phyloP scores from a whole-genome alignment of 352 stramenopile genomes.

The Pythium aristosporum region DNA sequence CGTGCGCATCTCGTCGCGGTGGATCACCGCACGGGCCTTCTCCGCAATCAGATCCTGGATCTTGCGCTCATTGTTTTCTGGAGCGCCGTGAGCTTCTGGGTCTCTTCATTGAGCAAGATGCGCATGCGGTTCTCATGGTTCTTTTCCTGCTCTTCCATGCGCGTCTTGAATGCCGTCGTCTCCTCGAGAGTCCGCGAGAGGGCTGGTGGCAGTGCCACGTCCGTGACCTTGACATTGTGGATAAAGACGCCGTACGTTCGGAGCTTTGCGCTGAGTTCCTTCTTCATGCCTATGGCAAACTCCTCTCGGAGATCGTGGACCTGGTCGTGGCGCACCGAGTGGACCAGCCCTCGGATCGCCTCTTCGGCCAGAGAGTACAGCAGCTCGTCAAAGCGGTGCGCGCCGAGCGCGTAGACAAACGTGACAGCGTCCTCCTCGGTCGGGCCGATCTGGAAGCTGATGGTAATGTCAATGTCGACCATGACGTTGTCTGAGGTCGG shows the following conservation, averaged over 20 bases:
- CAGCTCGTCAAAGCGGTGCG: constrained; percentile 82
- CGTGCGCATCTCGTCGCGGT: constrained; percentile 76
- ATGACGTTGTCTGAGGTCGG: constrained; percentile 87
- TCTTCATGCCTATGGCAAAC: constrained; percentile 84
- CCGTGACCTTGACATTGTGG: constrained; percentile 88
- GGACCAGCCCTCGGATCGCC: constrained; percentile 73
- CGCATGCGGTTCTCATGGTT: constrained; percentile 87
- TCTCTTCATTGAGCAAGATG: constrained; percentile 85
- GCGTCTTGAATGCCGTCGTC: constrained; percentile 84
- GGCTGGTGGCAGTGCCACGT: constrained; percentile 65
- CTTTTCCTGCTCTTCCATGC: constrained; percentile 89
- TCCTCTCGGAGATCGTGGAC: constrained; percentile 81
- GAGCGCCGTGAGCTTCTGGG: constrained; percentile 75
- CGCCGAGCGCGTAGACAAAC: constrained; percentile 83
- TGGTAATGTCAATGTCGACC: constrained; percentile 86
- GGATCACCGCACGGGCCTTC: constrained; percentile 68
- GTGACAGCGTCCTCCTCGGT: constrained; percentile 72
- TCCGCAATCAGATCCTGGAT: constrained; percentile 73
- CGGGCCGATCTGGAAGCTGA: constrained; percentile 86
- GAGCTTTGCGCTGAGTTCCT: constrained; percentile 79
- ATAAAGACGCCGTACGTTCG: constrained; percentile 74
- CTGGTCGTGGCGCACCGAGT: constrained; percentile 81
- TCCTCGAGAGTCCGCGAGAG: constrained; percentile 74
- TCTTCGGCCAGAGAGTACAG: constrained; percentile 78
- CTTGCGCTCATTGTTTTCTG: constrained; percentile 79